Evolutionary conservation across 1,139 yeast species (phyloP), one percentile per base, ranked within the genome.

Genomic region (Nakaseomyces delphensis): DNA sequence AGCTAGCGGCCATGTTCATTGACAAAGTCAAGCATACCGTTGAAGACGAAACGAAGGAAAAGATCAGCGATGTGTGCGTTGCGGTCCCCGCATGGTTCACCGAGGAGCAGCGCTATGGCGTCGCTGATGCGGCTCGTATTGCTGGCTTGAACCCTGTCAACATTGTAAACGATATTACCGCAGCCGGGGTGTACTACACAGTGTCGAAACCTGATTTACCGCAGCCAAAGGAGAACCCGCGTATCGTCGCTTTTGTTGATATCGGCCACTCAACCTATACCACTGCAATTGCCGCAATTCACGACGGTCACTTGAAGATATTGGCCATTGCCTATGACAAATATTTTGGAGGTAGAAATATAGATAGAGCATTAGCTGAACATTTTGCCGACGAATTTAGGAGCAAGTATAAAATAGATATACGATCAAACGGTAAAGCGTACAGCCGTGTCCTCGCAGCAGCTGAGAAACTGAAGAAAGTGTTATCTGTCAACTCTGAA

Each of bases 171-270:
- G 97, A 91, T 65, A 80, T 85, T 52, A 89, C 98, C 47, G 97
- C 98, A 48, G 97, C 97, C 46, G 97, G 97, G 56, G 95, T 91
- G 53, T 94, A 96, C 56, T 93, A 91, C 72, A 97, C 97, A 73
- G 96, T 89, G 48, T 89, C 89, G 80, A 89, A 91, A 77, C 79
- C 84, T 45, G 91, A 85, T 60, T 84, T 91, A 56, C 89, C 95
- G 66, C 85, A 84, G n/a, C 38, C 27, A 13, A 56, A 53, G 36
- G 96, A 86, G 67, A 83, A 81, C 66, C 82, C 91, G 60, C 80
- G 83, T 71, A 82, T 77, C 63, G 85, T 91, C 56, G 96, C 95
- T 35, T 84, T 91, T 60, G 79, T 89, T 48, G 98, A 91, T 67
- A 83, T 91, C 65, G 98, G 98, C 57, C 94, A 89, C 73, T 85